These are phyloP conservation scores for Pichia nakasei DNA, from an alignment of 805 yeast species.

Conservation along the genomic window DNA sequence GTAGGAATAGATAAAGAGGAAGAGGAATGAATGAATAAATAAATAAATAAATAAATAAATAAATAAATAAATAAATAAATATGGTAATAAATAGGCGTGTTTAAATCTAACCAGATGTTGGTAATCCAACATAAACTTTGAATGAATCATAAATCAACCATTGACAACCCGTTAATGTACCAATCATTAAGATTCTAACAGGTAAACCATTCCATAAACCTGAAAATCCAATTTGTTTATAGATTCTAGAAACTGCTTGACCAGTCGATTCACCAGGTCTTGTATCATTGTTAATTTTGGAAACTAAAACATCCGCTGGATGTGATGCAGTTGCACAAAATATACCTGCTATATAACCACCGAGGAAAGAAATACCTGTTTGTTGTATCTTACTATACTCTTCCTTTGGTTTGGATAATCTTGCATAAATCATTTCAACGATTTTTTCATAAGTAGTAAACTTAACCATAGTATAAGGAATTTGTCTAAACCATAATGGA, in stretches of 20 bases:
- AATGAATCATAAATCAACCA: constrained; percentile 96
- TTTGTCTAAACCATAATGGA: constrained; percentile 94
- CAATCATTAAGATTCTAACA: constrained; percentile 93
- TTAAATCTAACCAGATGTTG: constrained; percentile 64
- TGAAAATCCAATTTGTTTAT: constrained; percentile 70
- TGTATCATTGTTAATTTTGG: constrained; percentile 75
- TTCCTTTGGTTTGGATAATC: constrained; percentile 62
- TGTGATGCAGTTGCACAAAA: constrained; percentile 93
- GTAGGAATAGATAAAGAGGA: no score
- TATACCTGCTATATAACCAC: constrained; percentile 97
- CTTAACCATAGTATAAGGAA: constrained; percentile 98
- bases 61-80: background rate
- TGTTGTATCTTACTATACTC: constrained; percentile 69
- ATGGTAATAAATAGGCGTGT: background rate
- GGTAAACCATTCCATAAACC: constrained; percentile 96
- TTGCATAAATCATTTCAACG: constrained; percentile 68
- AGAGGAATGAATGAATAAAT: constrained; percentile 15
- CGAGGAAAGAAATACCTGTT: constrained; percentile 89
- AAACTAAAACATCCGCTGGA: constrained; percentile 99
- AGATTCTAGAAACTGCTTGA: constrained; percentile 64
- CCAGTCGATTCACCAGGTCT: constrained; percentile 57
- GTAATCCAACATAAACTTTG: constrained; percentile 89
- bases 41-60: background rate
- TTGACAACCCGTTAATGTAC: constrained; percentile 94
- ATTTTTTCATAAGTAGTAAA: constrained; percentile 91